Evolutionary conservation across 192 early-diverging fungal genomes (phyloP), one percentile per base, ranked within the genome.

Genomic region (Powellomyces hirtus): DNA sequence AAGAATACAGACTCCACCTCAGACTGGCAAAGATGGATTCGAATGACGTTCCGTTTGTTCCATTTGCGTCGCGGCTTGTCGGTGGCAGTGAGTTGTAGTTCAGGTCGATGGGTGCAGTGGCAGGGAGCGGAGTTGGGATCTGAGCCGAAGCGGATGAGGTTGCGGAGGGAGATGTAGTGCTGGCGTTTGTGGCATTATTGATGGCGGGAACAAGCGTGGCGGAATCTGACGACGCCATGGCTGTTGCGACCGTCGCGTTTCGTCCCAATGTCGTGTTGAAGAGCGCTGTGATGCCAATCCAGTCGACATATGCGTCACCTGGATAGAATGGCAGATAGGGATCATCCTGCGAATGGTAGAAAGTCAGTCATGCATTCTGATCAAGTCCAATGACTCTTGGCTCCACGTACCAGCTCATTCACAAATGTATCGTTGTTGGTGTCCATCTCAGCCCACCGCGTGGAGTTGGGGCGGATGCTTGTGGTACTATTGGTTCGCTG

Each of bases 241-340:
- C 60, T 29, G 5, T 62, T 18, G 50, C 37, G 3, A 37, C 49
- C 3, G 68, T 71, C 16, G 50, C 61, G 51, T 70, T 74, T 0
- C 46, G 42, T 13, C 45, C 60, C 26, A 66, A 35, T 6, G 61
- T n/a, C 13, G 46, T 49, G 53, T 68, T 64, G 59, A 58, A 77
- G 29, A 68, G 46, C n/a, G 59, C 46, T 16, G 70, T 66, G 7
- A 79, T 60, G 16, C 75, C 81, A 20, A 78, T 71, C 77, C 77
- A 82, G 62, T 82, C 81, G 1, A 82, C 81, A 38, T 58, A 79
- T 24, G 59, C 76, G 36, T 72, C 68, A 11, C 81, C 81, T 4
- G 81, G 81, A 45, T 70, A 82, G 68, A 77, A 82, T 6, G 81
- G 81, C 2, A 64, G 34, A 40, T 75, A 82, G 4, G 81, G 81